Evolutionary conservation across 1,284 basidiomycete species (phyloP), one percentile per base, ranked within the genome.

Genomic region (Tetrapyrgos nigripes): DNA sequence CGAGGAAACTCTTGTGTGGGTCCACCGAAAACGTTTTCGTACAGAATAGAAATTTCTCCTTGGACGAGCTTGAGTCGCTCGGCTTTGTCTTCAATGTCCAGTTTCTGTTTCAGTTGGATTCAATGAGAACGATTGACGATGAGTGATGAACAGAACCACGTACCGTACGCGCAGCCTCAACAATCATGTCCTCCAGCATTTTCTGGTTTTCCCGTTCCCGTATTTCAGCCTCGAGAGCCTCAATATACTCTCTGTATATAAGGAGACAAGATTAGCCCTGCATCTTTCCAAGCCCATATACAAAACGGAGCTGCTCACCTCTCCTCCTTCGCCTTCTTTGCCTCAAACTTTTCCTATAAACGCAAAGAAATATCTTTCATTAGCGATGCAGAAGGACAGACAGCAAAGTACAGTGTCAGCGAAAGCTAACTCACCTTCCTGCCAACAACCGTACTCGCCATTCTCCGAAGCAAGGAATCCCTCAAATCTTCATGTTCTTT

Each of bases 261-360:
- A 31, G 23, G 26, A 26, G 46, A 44, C 13, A 48, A 37, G 19
- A 26, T 28, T 14, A 59, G 45, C 29, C 35, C 9, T 40, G 9
- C 37, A 40, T n/a, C n/a, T n/a, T n/a, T n/a, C n/a, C n/a, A n/a
- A n/a, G 2, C 3, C n/a, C 14, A 27, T 17, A 27, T 10, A 46
- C 17, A 50, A 33, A 4, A 4, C n/a, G 40, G 54, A 19, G 10
- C 13, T 31, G 50, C 66, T 21, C 57, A 79, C 79, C 71, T 65
- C 63, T 81, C 79, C 62, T 80, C 79, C 57, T 79, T 79, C 46
- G 68, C 74, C 54, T 70, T 76, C 66, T 67, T 77, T 14, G 72
- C 75, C 50, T 75, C 72, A 60, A 72, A 80, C 60, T 77, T 73
- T 46, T 76, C 76, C 59, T 70, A 17, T 40, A 33, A 8, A 33